A percentile compares a stretch with the other conserved stretches of the same genome.
phyloP scores from a whole-genome alignment of 768 basidiomycete species.

The Pulveroboletus sp. region DNA sequence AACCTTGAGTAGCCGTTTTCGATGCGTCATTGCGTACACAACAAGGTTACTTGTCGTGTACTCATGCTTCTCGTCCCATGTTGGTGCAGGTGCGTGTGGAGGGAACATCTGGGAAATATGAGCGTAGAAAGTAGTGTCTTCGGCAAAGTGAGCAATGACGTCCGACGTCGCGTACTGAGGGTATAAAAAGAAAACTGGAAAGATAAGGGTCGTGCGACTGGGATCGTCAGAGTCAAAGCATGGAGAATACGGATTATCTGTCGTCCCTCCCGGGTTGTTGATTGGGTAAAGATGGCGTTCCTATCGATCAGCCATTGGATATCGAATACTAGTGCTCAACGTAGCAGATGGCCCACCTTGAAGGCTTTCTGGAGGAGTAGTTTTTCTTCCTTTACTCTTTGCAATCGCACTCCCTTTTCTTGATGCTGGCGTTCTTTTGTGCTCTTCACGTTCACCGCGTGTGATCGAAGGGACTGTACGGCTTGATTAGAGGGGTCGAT shows the following conservation, averaged over 20 bases:
- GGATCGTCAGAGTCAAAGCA: conserved; percentile 67
- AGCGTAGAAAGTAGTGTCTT: conserved; percentile 77
- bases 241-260: conserved; percentile 57
- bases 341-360: conserved; percentile 45
- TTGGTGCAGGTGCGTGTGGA: conserved; percentile 55
- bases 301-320: conserved; percentile 38
- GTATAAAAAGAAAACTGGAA: conserved; percentile 93
- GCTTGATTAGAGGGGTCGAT: conserved; percentile 58
- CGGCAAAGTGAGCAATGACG: conserved; percentile 80
- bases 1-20: conserved; percentile 80
- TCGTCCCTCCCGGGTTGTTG: conserved; percentile 47
- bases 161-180: conserved; percentile 90
- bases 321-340: not conserved
- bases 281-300: conserved; percentile 67
- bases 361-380: conserved; percentile 56
- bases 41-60: conserved; percentile 65
- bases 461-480: conserved; percentile 48
- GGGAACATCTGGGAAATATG: conserved; percentile 86
- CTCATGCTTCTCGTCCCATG: conserved; percentile 74
- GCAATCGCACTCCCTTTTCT: conserved; percentile 48
- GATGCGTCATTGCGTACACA: conserved; percentile 79
- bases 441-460: conserved; percentile 43
- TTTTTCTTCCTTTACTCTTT: conserved; percentile 52
- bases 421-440: conserved; percentile 50
- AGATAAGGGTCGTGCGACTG: conserved; percentile 55